Base-by-base conservation (phyloP, 129 eudicot species). In the Erigeron canadensis region DNA sequence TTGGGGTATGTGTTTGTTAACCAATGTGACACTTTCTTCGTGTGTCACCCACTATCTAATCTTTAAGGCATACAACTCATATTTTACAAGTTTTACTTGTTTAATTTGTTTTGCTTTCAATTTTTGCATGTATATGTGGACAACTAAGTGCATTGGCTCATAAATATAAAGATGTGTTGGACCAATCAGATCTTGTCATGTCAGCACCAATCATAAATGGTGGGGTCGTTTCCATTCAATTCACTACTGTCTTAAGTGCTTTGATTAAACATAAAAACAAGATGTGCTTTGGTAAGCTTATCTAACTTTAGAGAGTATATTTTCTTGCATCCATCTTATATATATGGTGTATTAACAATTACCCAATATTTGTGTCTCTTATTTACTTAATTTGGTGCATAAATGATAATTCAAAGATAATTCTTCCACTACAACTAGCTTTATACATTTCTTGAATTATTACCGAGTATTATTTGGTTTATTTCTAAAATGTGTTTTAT, bases 281-380 rank as follows among this genome's bases (percentile, higher is more conserved):
- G 76, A 73, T 78, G 40, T 81, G 81, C 43, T 80, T 69, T 44
- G 21, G 73, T 74, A 69, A 76, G 76, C 80, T 79, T 74, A 80
- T 74, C 76, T 51, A 16, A 48, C 60, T 74, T 72, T 47, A 16
- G 45, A 44, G 17, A 44, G 28, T 59, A 28, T 60, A 28, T 60
- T 71, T 65, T 57, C 70, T 65, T 66, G 40, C 73, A 75, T 38
- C 46, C 16, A 41, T 66, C 71, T 45, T 43, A 19, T n/a, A n/a
- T n/a, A n/a, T n/a, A n/a, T 54, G 53, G 64, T 70, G 64, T 54
- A 40, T 47, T 45, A 61, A 57, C 60, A 46, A 45, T 61, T 60
- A 56, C 69, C 65, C 15, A 46, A 13, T 59, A 34, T 68, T 67
- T 55, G 42, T 67, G 28, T 64, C 42, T 63, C 65, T 63, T 44